phyloP scores from a whole-genome alignment of 169 alveolate genomes.

The Babesia ovata region DNA sequence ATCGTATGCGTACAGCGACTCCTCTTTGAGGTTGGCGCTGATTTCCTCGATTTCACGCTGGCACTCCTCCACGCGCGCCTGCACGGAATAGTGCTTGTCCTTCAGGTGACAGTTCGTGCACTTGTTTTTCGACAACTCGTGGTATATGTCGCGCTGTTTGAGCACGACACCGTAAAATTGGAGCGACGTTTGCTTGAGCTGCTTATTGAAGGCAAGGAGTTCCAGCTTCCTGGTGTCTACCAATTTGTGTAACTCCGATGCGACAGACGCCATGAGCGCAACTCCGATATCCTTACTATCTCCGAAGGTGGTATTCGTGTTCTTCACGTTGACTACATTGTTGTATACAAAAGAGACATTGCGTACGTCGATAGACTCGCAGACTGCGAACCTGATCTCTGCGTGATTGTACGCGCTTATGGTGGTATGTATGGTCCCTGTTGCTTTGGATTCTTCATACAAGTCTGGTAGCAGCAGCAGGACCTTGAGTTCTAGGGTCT shows the following conservation, averaged over 20 bases:
- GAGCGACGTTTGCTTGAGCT: constrained; percentile 70
- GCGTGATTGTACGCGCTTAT: constrained; percentile 56
- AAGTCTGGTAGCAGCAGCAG: constrained; percentile 31
- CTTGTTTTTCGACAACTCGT: constrained; percentile 54
- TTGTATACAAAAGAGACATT: constrained; percentile 72
- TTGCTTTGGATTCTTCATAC: constrained; percentile 6
- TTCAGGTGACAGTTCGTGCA: constrained; percentile 75
- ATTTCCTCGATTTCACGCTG: constrained; percentile 74
- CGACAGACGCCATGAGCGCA: constrained; percentile 52
- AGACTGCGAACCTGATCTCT: constrained; percentile 59
- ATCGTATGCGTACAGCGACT: constrained; percentile 79
- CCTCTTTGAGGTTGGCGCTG: constrained; percentile 73
- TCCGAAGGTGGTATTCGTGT: neutral
- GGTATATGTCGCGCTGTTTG: constrained; percentile 74
- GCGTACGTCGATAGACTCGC: constrained; percentile 52
- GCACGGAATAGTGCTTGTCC: constrained; percentile 77
- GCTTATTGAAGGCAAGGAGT: constrained; percentile 72
- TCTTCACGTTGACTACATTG: constrained; percentile 56
- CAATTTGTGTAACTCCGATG: constrained; percentile 67
- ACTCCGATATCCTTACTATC: constrained; percentile 46
- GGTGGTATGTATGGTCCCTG: constrained; percentile 42
- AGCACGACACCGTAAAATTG: constrained; percentile 74
- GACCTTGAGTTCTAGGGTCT: constrained; percentile 30
- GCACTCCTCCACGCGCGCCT: constrained; percentile 52
- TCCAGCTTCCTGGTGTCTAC: constrained; percentile 66